Evolutionary conservation across 371 early-diverging fungal species (phyloP).

Genomic region (Apophysomyces variabilis): DNA sequence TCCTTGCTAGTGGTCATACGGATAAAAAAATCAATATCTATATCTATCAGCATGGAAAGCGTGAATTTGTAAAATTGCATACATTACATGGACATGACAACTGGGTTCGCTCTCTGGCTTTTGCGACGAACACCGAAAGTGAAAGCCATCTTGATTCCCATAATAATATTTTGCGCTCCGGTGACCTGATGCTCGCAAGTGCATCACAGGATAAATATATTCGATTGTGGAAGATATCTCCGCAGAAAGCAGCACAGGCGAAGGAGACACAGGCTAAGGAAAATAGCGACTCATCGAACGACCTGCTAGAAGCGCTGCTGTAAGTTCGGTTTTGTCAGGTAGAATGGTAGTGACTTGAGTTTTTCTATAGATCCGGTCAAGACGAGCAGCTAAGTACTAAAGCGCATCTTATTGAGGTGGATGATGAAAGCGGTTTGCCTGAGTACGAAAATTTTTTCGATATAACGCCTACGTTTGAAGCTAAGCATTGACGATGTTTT

Average conservation of each 20-base stretch:
- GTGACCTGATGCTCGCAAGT: constrained; percentile 87
- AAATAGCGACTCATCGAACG: constrained; percentile 41
- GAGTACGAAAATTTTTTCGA: constrained; percentile 1
- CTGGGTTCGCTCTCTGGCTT: constrained; percentile 88
- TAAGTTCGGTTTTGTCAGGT: constrained; percentile 13
- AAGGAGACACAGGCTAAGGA: background rate
- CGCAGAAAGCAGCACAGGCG: constrained; percentile 24
- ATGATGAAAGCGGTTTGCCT: constrained; percentile 13
- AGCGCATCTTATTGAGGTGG: constrained; percentile 70
- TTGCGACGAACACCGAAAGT: constrained; percentile 65
- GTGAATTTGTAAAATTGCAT: constrained; percentile 66
- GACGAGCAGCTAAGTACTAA: constrained; percentile 77
- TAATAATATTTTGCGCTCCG: constrained; percentile 64
- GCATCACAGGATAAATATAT: constrained; percentile 93
- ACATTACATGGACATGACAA: constrained; percentile 89
- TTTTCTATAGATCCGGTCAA: constrained; percentile 44
- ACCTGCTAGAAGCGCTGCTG: constrained; percentile 57
- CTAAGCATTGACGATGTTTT: constrained; percentile 16
- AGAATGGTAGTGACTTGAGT: too few relatives aligned
- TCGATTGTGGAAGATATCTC: constrained; percentile 86
- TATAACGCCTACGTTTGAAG: background rate
- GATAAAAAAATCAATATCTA: constrained; percentile 76
- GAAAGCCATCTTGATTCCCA: constrained; percentile 30
- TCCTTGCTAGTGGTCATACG: constrained; percentile 80
- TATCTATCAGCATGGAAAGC: constrained; percentile 29